Base-by-base conservation (phyloP, 1,284 basidiomycete species). In the Kalmanozyma brasiliensis region DNA sequence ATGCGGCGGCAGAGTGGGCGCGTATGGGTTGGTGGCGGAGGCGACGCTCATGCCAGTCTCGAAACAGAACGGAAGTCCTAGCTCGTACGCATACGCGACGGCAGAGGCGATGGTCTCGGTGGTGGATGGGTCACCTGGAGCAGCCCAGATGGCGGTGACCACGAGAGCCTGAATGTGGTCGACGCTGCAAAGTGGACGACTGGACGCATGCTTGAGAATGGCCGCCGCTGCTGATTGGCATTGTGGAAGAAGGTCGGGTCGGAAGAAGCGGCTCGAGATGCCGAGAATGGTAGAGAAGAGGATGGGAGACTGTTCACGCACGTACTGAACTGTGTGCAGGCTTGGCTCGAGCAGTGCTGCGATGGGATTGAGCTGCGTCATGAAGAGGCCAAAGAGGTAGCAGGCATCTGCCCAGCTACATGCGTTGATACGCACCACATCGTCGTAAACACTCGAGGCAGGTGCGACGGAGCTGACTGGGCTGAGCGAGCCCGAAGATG, bases 221-320 rank as follows among this genome's bases (percentile, higher is more conserved):
- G 48, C 89, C 55, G 90, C 86, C 14, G 88, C 89, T 17, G 91
- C 85, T 61, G 87, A 87, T 67, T 88, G 87, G 68, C 88, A 90
- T 22, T 85, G 84, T 65, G 86, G 86, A 82, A 89, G 91, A 26
- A 87, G 81, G 40, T 87, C 87, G 7, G 88, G 87, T 58, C 87
- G 87, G 84, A 91, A 93, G 76, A 92, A 93, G 82, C 92, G 92
- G 85, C 89, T 90, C 20, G 89, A 89, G n/a, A 89, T 89, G 87
- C 90, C 90, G 76, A 92, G 85, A 49, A 93, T 86, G 24, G 88
- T 87, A 8, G 91, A 90, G 82, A 92, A 93, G 49, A 93, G 85
- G 77, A 93, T 89, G 0, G 90, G 89, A 51, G 88, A 91, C 63
- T 87, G 88, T 20, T 85, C 85, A 70, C 91, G 89, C 67, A 92